Percentiles rank a stretch among this genome's conserved stretches.
phyloP scores from a whole-genome alignment of 2,329 filamentous ascomycete species.

The Fusarium duplospermum region DNA sequence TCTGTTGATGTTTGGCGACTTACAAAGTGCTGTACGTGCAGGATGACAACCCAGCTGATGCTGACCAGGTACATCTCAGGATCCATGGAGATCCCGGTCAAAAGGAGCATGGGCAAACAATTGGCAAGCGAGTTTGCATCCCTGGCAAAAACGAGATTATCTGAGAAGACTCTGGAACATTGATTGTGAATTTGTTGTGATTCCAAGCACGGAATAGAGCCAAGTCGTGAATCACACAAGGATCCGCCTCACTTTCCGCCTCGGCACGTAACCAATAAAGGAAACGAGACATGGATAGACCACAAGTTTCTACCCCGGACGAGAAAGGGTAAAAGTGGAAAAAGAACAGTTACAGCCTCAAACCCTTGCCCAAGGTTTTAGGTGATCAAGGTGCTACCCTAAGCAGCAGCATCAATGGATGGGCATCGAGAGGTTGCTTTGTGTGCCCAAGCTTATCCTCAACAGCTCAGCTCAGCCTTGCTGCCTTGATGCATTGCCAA shows the following conservation, averaged over 20 bases:
- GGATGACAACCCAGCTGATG: neutral
- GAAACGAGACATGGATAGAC: neutral
- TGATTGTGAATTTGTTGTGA: neutral
- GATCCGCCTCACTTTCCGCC: conserved; percentile 11
- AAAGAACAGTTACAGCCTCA: neutral
- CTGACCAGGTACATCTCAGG: neutral
- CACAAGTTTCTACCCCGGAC: neutral
- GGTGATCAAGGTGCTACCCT: neutral
- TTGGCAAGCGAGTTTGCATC: neutral
- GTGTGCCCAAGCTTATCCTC: neutral
- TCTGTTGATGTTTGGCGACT: neutral
- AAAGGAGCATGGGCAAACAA: neutral
- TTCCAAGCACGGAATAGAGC: neutral
- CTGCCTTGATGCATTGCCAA: neutral
- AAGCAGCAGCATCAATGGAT: neutral
- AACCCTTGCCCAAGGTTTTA: neutral
- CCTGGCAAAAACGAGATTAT: neutral
- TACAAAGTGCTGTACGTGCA: neutral
- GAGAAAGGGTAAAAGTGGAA: neutral
- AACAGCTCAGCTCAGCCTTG: conserved; percentile 24
- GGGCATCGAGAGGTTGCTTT: neutral
- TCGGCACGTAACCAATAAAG: neutral
- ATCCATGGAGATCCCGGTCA: neutral
- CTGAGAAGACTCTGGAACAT: neutral
- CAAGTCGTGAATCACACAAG: neutral